Evolutionary conservation across 108 stramenopile species (phyloP).

Genomic region (Schizochytrium sp.): DNA sequence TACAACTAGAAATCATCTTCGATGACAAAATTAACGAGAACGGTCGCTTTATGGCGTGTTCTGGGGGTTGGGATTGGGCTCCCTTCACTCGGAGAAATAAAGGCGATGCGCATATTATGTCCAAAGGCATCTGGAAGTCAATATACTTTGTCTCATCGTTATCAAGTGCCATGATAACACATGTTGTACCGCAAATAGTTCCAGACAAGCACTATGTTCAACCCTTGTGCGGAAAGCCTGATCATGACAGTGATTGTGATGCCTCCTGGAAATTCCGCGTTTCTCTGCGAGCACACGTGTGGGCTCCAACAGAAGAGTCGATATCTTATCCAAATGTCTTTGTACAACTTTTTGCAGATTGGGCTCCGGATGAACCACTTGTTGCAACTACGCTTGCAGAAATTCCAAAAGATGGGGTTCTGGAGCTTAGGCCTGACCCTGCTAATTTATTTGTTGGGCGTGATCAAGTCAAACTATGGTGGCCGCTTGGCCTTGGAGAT

Average conservation of each 20-base stretch:
- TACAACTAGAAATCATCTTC: constrained; percentile 15
- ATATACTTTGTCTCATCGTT: constrained; percentile 9
- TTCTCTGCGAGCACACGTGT: neutral
- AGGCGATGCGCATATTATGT: neutral
- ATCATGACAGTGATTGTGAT: neutral
- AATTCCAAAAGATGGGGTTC: neutral
- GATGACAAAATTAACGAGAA: neutral
- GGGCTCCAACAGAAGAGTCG: neutral
- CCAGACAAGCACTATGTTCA: neutral
- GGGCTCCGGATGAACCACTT: neutral
- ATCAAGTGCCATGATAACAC: neutral
- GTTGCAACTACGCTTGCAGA: neutral
- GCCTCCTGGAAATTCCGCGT: neutral
- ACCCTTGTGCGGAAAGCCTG: neutral
- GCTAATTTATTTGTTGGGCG: neutral
- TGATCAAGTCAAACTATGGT: constrained; percentile 12
- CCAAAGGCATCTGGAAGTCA: constrained; percentile 54
- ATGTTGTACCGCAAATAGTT: constrained; percentile 42
- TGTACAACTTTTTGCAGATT: neutral
- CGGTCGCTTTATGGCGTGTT: constrained; percentile 62
- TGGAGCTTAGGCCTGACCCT: neutral
- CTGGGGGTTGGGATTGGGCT: constrained; percentile 62
- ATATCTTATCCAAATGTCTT: neutral
- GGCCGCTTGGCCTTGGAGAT: constrained; percentile 55
- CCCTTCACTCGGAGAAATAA: neutral